These are phyloP conservation scores for Diophrys appendiculata DNA, from an alignment of 73 alveolate species.

Conservation along the genomic window DNA sequence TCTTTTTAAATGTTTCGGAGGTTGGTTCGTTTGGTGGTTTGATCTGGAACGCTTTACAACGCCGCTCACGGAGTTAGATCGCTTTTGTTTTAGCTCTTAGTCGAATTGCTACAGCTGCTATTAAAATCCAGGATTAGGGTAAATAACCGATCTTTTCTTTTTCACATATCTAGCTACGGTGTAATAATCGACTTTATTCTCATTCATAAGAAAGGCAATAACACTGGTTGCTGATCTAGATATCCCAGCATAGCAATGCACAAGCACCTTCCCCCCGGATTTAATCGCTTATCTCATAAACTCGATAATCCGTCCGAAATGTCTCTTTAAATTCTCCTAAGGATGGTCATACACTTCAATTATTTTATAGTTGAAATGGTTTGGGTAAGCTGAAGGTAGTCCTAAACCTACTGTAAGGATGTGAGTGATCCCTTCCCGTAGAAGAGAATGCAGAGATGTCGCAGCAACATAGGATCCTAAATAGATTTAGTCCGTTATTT, in stretches of 20 bases:
- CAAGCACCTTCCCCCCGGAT: slow-evolving; percentile 77
- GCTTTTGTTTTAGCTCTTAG: no score
- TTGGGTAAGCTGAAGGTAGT: slow-evolving; percentile 50
- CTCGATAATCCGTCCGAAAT: slow-evolving; percentile 2
- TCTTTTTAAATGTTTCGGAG: no score
- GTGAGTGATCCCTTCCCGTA: slow-evolving; percentile 52
- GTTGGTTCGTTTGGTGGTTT: no score
- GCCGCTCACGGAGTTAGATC: no score
- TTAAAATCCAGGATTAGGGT: slow-evolving; percentile 71
- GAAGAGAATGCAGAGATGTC: no score
- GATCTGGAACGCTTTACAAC: no score
- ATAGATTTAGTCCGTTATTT: no score
- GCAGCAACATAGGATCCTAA: no score
- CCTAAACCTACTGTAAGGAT: slow-evolving; percentile 52
- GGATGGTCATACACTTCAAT: slow-evolving; percentile 34
- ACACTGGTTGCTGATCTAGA: slow-evolving; percentile 92
- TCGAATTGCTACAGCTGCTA: slow-evolving; percentile 38
- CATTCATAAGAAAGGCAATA: slow-evolving; percentile 88
- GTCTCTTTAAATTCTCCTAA: slow-evolving; percentile 10
- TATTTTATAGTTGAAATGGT: slow-evolving; percentile 43
- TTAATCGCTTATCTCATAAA: slow-evolving; percentile 16
- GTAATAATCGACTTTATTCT: slow-evolving; percentile 63
- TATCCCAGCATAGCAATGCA: slow-evolving; percentile 94
- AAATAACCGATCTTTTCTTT: slow-evolving; percentile 32
- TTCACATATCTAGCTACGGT: slow-evolving; percentile 40